Conservation (phyloP, 495 filamentous ascomycete genomes). For the Sabuloglossum arenarium region DNA sequence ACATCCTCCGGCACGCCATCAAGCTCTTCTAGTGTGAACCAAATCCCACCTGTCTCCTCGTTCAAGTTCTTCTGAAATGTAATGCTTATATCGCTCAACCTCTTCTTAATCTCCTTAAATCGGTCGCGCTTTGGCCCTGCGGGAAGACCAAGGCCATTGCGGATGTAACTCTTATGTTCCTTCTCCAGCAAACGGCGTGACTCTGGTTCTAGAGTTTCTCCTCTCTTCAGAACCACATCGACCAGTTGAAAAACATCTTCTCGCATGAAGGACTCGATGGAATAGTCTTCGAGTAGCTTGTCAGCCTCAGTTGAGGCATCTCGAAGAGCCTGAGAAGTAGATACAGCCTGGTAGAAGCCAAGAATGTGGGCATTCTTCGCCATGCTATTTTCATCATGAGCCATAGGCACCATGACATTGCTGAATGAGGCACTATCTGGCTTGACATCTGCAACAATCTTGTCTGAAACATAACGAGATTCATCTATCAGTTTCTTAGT, state of each 20-base stretch:
- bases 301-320: conserved; percentile 49
- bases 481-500: conserved; percentile 51
- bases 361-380: conserved; percentile 20
- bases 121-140: conserved; percentile 38
- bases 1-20: conserved; percentile 45
- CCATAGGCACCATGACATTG: conserved; percentile 23
- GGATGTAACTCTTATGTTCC: conserved; percentile 43
- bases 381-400: conserved; percentile 24
- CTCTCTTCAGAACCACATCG: conserved; percentile 35
- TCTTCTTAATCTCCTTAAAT: conserved; percentile 57
- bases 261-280: conserved; percentile 44
- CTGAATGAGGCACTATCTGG: conserved; percentile 28
- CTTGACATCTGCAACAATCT: conserved; percentile 45
- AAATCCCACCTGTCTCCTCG: conserved; percentile 45
- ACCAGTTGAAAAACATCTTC: conserved; percentile 46
- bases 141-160: conserved; percentile 39
- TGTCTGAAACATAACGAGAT: conserved; percentile 51
- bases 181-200: conserved; percentile 43
- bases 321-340: conserved; percentile 17
- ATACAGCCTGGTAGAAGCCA: conserved; percentile 27
- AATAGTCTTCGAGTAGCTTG: conserved; percentile 44
- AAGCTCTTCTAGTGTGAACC: conserved; percentile 40
- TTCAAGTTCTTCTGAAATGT: conserved; percentile 49
- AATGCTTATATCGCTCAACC: conserved; percentile 41
- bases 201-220: conserved; percentile 40